phyloP scores from a whole-genome alignment of 768 basidiomycete genomes.

The Butyriboletus loyo region DNA sequence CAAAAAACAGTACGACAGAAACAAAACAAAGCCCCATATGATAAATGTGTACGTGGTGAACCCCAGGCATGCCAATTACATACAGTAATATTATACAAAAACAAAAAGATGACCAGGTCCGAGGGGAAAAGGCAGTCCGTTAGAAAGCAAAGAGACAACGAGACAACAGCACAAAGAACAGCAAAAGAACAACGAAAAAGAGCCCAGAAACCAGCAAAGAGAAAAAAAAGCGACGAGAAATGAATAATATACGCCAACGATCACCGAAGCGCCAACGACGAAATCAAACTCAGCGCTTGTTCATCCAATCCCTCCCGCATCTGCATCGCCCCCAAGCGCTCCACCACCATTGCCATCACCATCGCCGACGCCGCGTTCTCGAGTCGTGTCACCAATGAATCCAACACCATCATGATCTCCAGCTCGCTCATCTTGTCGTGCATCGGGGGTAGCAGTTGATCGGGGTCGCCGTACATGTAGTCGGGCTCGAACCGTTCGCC shows the following conservation, averaged over 20 bases:
- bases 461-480: conserved; percentile 57
- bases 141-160: neutral
- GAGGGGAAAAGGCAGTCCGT: neutral
- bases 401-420: conserved; percentile 72
- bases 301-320: conserved; percentile 42
- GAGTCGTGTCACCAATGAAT: conserved; percentile 71
- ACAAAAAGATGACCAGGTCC: neutral
- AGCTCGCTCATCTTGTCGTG: conserved; percentile 65
- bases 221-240: neutral
- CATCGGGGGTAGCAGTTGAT: conserved; percentile 65
- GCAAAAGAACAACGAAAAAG: neutral
- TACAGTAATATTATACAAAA: neutral
- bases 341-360: conserved; percentile 6
- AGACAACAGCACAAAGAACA: neutral
- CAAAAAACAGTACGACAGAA: neutral
- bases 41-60: no score
- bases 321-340: conserved; percentile 33
- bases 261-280: conserved; percentile 32
- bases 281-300: conserved; percentile 45
- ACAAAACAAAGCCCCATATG: neutral
- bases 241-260: conserved; percentile 1
- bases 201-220: neutral
- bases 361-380: conserved; percentile 60
- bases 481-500: conserved; percentile 29
- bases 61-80: neutral